Base-by-base conservation (phyloP, 805 yeast genomes). In the Nakazawaea ishiwadae region DNA sequence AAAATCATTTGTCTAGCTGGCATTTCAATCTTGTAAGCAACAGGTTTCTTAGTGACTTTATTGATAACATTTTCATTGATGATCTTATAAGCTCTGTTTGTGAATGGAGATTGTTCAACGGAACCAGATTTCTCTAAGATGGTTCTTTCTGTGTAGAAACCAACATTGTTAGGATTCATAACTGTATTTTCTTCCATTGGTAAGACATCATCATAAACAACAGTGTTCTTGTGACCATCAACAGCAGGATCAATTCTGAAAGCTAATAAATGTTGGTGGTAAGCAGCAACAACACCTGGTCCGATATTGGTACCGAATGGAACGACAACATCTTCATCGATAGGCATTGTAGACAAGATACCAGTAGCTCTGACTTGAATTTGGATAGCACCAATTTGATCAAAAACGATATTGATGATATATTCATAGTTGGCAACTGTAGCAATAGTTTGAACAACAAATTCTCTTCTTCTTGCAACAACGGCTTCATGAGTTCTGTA, bases 391-490 rank as follows among this genome's bases (percentile, higher is more conserved):
- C 90, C 95, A 51, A 81, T 87, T 63, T 78, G 87, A 54, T 79
- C 84, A 53, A 84, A 79, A 57, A 82, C 75, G 56, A 80, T 66
- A 65, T 83, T 83, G 51, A 84, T 60, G 50, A 81, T 75, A 67
- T 84, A 84, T 66, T 84, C 93, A 66, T 84, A 84, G 69, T 84
- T 84, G 46, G 90, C 89, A 48, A 84, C 91, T 29, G 93, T 84
- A 26, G 90, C 87, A 56, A 84, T 79, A 42, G 88, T 82, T 68
- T 84, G 91, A 48, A 84, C 75, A 35, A 84, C 79, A 51, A 84
- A 79, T 60, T 83, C 87, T 63, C 91, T 77, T 67, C 81, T 79
- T 71, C 93, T 77, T 19, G 84, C 81, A 48, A 81, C 81, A 48
- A 80, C 82, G 14, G 87, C 77, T 44, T 70, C 67, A 46, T 71